These are phyloP conservation scores for Teunomyces pallodes DNA, from an alignment of 805 yeast genomes.

Conservation along the genomic window DNA sequence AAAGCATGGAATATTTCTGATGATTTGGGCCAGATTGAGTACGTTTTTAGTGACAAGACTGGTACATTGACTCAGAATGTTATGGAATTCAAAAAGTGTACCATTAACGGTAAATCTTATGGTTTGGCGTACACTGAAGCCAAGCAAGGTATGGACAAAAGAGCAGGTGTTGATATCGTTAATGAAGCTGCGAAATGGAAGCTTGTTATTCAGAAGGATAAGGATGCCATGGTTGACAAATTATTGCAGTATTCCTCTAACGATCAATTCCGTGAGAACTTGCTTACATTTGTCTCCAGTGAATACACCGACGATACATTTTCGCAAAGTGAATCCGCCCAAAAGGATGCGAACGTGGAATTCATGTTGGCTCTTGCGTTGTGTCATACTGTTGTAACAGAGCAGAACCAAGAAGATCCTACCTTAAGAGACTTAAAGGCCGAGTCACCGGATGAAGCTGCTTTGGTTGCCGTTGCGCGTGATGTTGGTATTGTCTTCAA, in stretches of 20 bases:
- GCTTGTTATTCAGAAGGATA: conserved; percentile 55
- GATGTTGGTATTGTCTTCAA: conserved; percentile 67
- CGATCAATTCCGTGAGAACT: conserved; percentile 45
- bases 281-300: conserved; percentile 61
- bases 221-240: conserved; percentile 51
- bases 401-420: conserved; percentile 39
- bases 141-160: conserved; percentile 69
- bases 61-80: conserved; percentile 82
- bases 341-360: conserved; percentile 47
- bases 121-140: conserved; percentile 86
- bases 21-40: conserved; percentile 83
- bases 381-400: conserved; percentile 76
- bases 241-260: conserved; percentile 12
- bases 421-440: conserved; percentile 57
- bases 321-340: conserved; percentile 29
- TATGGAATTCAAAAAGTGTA: conserved; percentile 82
- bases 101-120: conserved; percentile 68
- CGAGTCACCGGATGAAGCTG: conserved; percentile 82
- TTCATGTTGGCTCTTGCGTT: conserved; percentile 67
- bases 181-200: conserved; percentile 54
- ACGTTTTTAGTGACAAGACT: conserved; percentile 80
- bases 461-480: conserved; percentile 72
- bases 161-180: conserved; percentile 75
- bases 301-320: conserved; percentile 55
- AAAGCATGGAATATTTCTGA: conserved; percentile 84